Conservation (phyloP, 2,329 filamentous ascomycete species). For the Dothiorella sarmentorum region DNA sequence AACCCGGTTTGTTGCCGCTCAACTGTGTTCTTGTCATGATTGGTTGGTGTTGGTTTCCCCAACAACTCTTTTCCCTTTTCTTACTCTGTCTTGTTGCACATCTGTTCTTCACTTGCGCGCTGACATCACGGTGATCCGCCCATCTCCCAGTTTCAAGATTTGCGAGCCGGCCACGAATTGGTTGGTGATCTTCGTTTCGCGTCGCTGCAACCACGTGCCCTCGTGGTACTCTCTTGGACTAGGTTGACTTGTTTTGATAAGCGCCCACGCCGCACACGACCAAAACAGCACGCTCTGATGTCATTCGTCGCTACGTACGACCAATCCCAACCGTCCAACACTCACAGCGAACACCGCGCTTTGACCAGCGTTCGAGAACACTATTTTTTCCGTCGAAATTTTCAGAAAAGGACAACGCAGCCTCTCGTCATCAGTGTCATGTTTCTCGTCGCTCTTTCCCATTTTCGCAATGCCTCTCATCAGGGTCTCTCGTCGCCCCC, state of each 20-base stretch:
- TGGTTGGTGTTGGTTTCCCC: background rate
- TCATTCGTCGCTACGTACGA: background rate
- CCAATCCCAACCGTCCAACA: background rate
- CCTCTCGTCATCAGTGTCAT: background rate
- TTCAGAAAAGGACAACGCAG: background rate
- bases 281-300: background rate
- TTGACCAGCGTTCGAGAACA: slow-evolving; percentile 3
- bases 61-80: background rate
- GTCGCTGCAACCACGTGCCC: slow-evolving; percentile 5
- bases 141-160: background rate
- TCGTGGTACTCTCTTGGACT: background rate
- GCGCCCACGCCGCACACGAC: slow-evolving; percentile 1
- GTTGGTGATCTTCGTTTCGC: slow-evolving; percentile 3
- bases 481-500: background rate
- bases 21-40: background rate
- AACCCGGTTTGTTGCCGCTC: background rate
- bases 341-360: background rate
- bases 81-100: background rate
- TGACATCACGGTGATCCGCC: slow-evolving; percentile 7
- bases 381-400: background rate
- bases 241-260: slow-evolving; percentile 2
- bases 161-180: background rate
- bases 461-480: background rate
- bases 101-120: background rate
- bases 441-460: background rate